Evolutionary conservation across 495 filamentous ascomycete genomes (phyloP), one percentile per base, ranked within the genome.

Genomic region (Penicillium taxi): DNA sequence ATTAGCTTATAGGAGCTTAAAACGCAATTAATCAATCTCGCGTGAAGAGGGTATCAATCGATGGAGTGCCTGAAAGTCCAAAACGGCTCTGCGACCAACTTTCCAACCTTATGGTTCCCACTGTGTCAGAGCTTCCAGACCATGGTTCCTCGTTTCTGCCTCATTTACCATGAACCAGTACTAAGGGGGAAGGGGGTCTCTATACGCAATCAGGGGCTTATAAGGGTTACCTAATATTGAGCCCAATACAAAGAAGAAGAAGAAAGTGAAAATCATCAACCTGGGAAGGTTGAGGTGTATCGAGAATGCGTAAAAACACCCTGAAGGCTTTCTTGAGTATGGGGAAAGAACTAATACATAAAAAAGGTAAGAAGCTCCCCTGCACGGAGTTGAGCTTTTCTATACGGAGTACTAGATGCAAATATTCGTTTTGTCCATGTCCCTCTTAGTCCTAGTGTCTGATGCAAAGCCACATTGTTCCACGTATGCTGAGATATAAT

Each of bases 401-500:
- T 21, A 41, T 37, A 29, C 23, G 41, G 45, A 54, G 47, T 40
- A 47, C 38, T 44, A 45, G 38, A 38, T 45, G 44, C 42, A 34
- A 39, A 46, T 41, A 49, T 47, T 36, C 48, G 48, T 40, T 40
- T 50, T 53, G 45, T 50, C 46, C 46, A 53, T 56, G 45, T 52
- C 48, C 52, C 22, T 37, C 38, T 56, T 56, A n/a, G 53, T 53
- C 46, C 27, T 53, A 56, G 52, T 50, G 39, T 41, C 32, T 52
- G 45, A 51, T 50, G 47, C 47, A 54, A 47, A 53, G 53, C 49
- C 52, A 53, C 49, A 33, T 39, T 42, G 45, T 52, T 55, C 52
- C 52, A 55, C 52, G 42, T 52, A 39, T 39, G 47, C 46, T 41
- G 42, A 37, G 35, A 52, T 47, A 40, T 26, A 33, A 14, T 18